These are phyloP conservation scores for Penicillium bialowiezense DNA, from an alignment of 495 filamentous ascomycete species.

Conservation along the genomic window DNA sequence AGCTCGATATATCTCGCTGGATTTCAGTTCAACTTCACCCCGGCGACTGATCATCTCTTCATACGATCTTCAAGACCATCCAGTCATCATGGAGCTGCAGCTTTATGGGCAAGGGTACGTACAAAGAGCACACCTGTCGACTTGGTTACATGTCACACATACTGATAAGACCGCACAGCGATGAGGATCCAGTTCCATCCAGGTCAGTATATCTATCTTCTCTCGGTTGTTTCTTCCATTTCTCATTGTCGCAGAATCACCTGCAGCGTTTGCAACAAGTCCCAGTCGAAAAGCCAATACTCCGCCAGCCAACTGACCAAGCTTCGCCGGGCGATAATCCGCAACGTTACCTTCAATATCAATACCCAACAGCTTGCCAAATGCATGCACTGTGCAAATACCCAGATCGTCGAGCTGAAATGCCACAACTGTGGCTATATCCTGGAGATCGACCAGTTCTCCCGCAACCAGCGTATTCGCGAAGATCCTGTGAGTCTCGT, in stretches of 20 bases:
- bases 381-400: not conserved
- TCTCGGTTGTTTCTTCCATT: not conserved
- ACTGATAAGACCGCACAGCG: too few relatives aligned
- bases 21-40: too few relatives aligned
- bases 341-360: not conserved
- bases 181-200: too few relatives aligned
- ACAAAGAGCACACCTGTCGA: too few relatives aligned
- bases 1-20: too few relatives aligned
- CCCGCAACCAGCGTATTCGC: not conserved
- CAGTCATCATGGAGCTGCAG: too few relatives aligned
- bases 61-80: too few relatives aligned
- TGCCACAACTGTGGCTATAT: not conserved
- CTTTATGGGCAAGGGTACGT: too few relatives aligned
- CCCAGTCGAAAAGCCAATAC: not conserved
- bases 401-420: not conserved
- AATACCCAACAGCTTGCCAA: not conserved
- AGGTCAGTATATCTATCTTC: too few relatives aligned
- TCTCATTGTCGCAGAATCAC: constrained; percentile 1
- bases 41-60: too few relatives aligned
- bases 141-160: too few relatives aligned
- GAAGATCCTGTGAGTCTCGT: constrained; percentile 6
- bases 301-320: constrained; percentile 3
- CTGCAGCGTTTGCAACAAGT: constrained; percentile 4
- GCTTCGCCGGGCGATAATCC: not conserved
- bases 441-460: not conserved